phyloP scores from a whole-genome alignment of 192 early-diverging fungal species.

The Cetraspora pellucida region DNA sequence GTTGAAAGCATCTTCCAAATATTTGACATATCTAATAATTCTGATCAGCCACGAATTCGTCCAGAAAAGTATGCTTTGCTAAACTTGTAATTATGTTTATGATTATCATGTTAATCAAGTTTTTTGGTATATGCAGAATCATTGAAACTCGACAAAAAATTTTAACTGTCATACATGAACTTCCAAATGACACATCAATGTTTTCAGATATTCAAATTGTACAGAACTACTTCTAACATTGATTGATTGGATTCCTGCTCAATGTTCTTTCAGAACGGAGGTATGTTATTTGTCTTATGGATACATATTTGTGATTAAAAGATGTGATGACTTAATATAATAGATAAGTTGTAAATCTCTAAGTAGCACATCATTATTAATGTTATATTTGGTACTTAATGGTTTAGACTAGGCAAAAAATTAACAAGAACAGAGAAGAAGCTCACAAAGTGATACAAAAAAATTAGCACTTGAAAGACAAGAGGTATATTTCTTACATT shows the following conservation, averaged over 20 bases:
- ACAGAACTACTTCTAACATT: neutral
- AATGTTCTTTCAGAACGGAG: slow-evolving; percentile 1
- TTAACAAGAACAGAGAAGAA: neutral
- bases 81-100: neutral
- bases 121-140: neutral
- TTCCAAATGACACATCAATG: neutral
- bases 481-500: slow-evolving; percentile 1
- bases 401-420: neutral
- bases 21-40: neutral
- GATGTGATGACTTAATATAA: too few species aligned
- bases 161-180: neutral
- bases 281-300: neutral
- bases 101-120: neutral
- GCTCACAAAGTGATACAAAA: neutral
- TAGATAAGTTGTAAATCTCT: too few species aligned
- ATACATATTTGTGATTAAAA: too few species aligned
- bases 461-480: neutral
- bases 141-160: neutral
- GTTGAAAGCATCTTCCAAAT: neutral
- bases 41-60: neutral
- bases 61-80: slow-evolving; percentile 5
- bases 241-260: neutral
- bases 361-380: neutral
- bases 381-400: neutral
- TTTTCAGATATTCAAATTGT: neutral